Conservation (phyloP, 2,329 filamentous ascomycete genomes). For the Exophiala oligosperma region DNA sequence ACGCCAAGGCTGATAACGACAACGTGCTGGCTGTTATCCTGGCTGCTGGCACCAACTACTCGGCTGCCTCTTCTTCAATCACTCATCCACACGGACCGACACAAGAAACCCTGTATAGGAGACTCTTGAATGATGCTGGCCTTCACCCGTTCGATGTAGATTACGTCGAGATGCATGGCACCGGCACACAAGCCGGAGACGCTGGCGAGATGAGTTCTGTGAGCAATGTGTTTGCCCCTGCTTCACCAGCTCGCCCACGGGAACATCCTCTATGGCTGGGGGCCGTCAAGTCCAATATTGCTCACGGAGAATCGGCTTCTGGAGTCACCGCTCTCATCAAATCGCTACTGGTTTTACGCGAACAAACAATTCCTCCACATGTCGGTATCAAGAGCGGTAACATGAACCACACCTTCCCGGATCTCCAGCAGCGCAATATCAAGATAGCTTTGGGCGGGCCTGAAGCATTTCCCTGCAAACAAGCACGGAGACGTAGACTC, state of each 20-base stretch:
- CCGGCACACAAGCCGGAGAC: constrained; percentile 27
- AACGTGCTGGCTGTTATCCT: constrained; percentile 28
- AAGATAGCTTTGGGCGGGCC: neutral
- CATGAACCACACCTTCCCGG: constrained; percentile 50
- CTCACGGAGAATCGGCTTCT: constrained; percentile 31
- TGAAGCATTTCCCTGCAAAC: constrained; percentile 43
- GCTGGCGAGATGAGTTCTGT: constrained; percentile 29
- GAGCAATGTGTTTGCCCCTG: constrained; percentile 21
- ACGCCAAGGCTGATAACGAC: constrained; percentile 27
- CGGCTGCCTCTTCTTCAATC: constrained; percentile 23
- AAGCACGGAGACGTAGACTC: constrained; percentile 38
- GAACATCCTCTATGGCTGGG: constrained; percentile 22
- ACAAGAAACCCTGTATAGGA: constrained; percentile 19
- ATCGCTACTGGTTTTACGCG: constrained; percentile 31
- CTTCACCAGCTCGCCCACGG: neutral
- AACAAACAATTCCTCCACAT: constrained; percentile 30
- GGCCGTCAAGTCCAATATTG: constrained; percentile 33
- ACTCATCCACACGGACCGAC: constrained; percentile 25
- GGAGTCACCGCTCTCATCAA: constrained; percentile 22
- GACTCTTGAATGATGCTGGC: constrained; percentile 9
- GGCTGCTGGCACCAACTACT: constrained; percentile 27
- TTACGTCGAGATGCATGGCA: constrained; percentile 28
- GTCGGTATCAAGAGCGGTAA: constrained; percentile 30
- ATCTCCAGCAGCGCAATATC: constrained; percentile 43
- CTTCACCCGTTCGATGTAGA: constrained; percentile 18